Base-by-base conservation (phyloP, 768 basidiomycete species). In the Mycena indigotica region DNA sequence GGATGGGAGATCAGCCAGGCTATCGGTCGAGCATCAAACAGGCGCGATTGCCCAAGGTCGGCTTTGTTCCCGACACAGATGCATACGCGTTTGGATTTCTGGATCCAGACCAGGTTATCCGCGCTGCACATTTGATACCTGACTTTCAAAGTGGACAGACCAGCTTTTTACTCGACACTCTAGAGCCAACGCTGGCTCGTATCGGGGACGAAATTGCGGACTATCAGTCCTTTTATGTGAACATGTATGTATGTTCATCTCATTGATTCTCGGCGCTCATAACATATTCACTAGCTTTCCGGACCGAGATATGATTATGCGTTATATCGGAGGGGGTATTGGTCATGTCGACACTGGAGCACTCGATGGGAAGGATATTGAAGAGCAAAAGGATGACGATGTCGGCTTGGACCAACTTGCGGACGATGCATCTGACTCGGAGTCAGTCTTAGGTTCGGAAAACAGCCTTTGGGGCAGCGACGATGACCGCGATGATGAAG, bases 41-140 rank as follows among this genome's bases (percentile, higher is more conserved):
- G 0, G 55, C 65, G 0, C 65, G 65, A 0, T 65, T 77, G 0
- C 72, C 69, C 25, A 60, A 67, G 2, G 49, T 78, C 17, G 63
- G 65, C 0, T 79, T 77, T 1, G 56, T 67, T 4, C 16, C 46
- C 3, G 60, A 69, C 1, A 13, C 35, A 1, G 67, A 71, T 19
- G 28, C 50, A 0, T 61, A 65, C 1, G 67, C 71, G 0, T 80
- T 78, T 51, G 69, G 76, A 1, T 80, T 81, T 35, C 17, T 80
- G 0, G 69, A 79, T 53, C 79, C 79, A 0, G 46, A 53, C 0
- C 58, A 61, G 0, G 69, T 80, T 5, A 62, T 80, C 10, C 61
- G 72, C 0, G 72, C 60, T 0, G 60, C 58, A 0, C 76, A 80
- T 52, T 55, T 79, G 0, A 70, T 80, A 8, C 78, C 77, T 0